A percentile compares a stretch with the other conserved stretches of the same genome.
These are phyloP conservation scores for Monosiga brevicollis DNA, from an alignment of 78 protist species.

Conservation along the genomic window DNA sequence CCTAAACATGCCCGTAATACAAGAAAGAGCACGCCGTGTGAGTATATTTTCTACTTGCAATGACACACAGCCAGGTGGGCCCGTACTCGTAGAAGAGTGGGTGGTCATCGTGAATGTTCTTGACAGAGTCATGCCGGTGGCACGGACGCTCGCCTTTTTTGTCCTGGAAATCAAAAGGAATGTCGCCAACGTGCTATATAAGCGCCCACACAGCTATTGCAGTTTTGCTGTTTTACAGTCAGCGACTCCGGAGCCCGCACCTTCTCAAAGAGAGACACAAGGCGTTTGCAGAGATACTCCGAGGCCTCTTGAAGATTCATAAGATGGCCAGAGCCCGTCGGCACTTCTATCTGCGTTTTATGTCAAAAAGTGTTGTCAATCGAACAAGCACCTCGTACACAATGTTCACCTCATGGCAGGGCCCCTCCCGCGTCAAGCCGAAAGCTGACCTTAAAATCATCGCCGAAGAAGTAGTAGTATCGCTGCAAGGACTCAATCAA, in stretches of 20 bases:
- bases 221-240: background rate
- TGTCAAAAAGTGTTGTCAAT: background rate
- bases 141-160: background rate
- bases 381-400: background rate
- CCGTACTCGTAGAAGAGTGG: slow-evolving; percentile 43
- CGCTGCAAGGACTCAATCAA: slow-evolving; percentile 42
- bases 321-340: background rate
- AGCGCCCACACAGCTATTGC: background rate
- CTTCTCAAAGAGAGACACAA: background rate
- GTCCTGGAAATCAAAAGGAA: background rate
- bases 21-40: too few relatives aligned
- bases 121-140: background rate
- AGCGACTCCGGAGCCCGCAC: background rate
- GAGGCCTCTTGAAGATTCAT: background rate
- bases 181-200: background rate
- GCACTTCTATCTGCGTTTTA: background rate
- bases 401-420: background rate
- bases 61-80: too few relatives aligned
- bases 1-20: too few relatives aligned
- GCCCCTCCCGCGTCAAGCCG: too few relatives aligned
- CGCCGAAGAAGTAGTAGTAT: slow-evolving; percentile 36
- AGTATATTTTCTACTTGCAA: too few relatives aligned
- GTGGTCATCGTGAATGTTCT: background rate
- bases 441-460: slow-evolving; percentile 10
- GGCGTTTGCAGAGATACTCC: background rate